These are phyloP conservation scores for Gonapodya prolifera DNA, from an alignment of 192 early-diverging fungal species.

Conservation along the genomic window DNA sequence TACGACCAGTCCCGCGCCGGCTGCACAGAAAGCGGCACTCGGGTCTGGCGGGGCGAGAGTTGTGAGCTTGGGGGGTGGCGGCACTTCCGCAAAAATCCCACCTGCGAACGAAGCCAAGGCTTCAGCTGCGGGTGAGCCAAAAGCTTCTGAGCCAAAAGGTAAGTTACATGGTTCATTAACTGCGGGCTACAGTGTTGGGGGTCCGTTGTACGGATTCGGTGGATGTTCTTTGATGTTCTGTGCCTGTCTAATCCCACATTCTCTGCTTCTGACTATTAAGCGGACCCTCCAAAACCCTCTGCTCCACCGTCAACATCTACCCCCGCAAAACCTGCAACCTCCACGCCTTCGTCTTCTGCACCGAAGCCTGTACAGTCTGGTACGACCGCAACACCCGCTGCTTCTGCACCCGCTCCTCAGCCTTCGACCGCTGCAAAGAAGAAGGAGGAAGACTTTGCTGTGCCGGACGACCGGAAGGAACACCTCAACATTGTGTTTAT, in stretches of 20 bases:
- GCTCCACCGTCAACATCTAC: background rate
- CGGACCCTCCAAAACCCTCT: no score
- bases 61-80: background rate
- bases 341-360: background rate
- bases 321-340: background rate
- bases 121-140: background rate
- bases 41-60: slow-evolving; percentile 4
- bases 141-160: slow-evolving; percentile 10
- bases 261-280: no score
- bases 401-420: background rate
- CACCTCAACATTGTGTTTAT: slow-evolving; percentile 97
- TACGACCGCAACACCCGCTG: background rate
- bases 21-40: slow-evolving; percentile 3
- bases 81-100: background rate
- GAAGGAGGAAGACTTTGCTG: background rate
- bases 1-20: slow-evolving; percentile 4
- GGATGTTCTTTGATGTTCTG: background rate
- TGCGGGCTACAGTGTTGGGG: slow-evolving; percentile 6
- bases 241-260: background rate
- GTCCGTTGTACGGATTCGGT: background rate
- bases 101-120: background rate
- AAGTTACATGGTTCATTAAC: slow-evolving; percentile 9
- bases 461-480: slow-evolving; percentile 65
- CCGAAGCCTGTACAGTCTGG: background rate
- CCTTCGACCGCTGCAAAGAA: background rate